Conservation (phyloP, 805 yeast genomes). For the Hemisphaericaspora nanyangensis region DNA sequence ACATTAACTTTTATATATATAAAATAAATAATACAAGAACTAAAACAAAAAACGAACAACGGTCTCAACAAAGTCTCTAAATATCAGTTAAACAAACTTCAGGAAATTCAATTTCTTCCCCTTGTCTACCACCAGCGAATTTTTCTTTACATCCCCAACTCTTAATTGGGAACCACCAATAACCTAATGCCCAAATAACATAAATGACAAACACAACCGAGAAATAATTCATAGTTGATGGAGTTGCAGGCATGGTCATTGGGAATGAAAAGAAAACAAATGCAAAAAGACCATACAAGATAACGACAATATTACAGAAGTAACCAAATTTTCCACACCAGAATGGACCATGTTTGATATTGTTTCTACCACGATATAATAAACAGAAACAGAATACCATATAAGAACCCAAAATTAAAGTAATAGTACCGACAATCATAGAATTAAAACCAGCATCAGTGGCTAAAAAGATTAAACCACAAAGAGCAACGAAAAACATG, state of each 20-base stretch:
- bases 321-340: conserved; percentile 39
- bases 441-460: conserved; percentile 39
- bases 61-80: not conserved
- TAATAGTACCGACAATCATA: conserved; percentile 31
- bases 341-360: conserved; percentile 38
- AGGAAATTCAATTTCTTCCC: conserved; percentile 42
- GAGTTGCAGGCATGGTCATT: conserved; percentile 54
- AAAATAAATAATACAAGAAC: no score
- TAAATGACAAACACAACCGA: conserved; percentile 46
- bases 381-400: conserved; percentile 33
- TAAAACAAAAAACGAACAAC: no score
- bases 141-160: conserved; percentile 33
- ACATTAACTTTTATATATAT: no score
- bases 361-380: conserved; percentile 33
- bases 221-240: conserved; percentile 65
- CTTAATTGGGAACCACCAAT: conserved; percentile 42
- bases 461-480: conserved; percentile 21
- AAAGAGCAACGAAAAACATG: conserved; percentile 26
- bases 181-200: conserved; percentile 30
- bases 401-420: conserved; percentile 35
- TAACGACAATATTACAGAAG: conserved; percentile 28
- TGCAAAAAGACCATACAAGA: conserved; percentile 34
- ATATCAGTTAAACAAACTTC: conserved; percentile 33
- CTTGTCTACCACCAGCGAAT: conserved; percentile 41
- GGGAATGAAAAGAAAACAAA: conserved; percentile 39